Evolutionary conservation across 495 filamentous ascomycete genomes (phyloP), one percentile per base, ranked within the genome.

Genomic region (Neurospora tetraspora): DNA sequence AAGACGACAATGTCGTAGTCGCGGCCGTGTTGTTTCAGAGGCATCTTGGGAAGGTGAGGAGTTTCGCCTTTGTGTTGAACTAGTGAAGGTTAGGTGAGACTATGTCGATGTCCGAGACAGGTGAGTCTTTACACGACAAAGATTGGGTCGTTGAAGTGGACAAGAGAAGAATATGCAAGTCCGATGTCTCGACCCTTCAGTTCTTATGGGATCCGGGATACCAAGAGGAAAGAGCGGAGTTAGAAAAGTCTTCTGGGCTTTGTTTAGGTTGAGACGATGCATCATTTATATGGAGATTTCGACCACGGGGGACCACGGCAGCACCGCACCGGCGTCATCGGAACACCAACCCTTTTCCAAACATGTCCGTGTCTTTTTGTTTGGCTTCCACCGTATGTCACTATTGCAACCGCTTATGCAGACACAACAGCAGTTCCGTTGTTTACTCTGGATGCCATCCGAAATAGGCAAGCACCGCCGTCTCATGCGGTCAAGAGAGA

Each of bases 1-100:
- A 95, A 88, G 39, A 98, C 83, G 20, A 97, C 85, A 69, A 97
- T 73, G 76, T 97, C 94, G 81, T 96, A 98, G 80, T 91, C 85
- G 71, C 89, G 89, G 77, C 80, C 45, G 70, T 86, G 84, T 23
- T 85, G 74, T 70, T 83, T 85, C 70, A 79, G 76, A 11, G 80
- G 39, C 84, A 86, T 86, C 38, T 43, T 74, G 71, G 4, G 11
- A 65, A 3, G 12, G 1, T 61, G 43, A 40, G 31, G 27, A 16
- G 65, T 6, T 53, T 4, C 23, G 27, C 9, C 27, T 61, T 61
- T 34, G 27, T 34, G 4, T 61, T 34, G 34, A 34, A 34, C 34
- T 34, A 5, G 40, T 23, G 2, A 40, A 53, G 5, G 40, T 36
- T 23, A 37, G 10, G n/a, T 18, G 37, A 53, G 10, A 16, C 20